Evolutionary conservation across 2,329 filamentous ascomycete species (phyloP).

Genomic region (Ceratocystis lukuohia): DNA sequence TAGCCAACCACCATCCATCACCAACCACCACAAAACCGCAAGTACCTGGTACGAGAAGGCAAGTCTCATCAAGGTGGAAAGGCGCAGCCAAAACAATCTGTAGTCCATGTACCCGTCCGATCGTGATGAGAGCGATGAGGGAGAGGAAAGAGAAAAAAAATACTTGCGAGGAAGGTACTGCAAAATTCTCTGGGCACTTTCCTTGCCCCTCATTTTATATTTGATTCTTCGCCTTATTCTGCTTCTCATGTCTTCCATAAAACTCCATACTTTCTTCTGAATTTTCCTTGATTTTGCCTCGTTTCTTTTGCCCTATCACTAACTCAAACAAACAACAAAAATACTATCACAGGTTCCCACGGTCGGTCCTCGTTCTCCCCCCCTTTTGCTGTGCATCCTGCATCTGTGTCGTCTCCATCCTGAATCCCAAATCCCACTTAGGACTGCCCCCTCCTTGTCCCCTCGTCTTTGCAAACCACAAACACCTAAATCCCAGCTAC

Average conservation of each 20-base stretch:
- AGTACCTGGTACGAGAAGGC: neutral
- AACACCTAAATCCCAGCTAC: neutral
- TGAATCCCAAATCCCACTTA: neutral
- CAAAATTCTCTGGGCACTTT: neutral
- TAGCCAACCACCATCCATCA: neutral
- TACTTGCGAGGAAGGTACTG: neutral
- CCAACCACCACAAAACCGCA: neutral
- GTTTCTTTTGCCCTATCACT: neutral
- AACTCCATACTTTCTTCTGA: neutral
- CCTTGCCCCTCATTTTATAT: neutral
- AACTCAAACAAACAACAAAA: neutral
- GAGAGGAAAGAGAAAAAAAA: neutral
- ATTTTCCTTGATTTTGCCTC: neutral
- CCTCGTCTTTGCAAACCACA: neutral
- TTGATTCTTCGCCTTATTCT: neutral
- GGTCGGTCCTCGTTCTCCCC: neutral
- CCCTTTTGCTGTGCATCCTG: constrained; percentile 7
- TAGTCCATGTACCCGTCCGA: neutral
- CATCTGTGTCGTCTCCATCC: constrained; percentile 2
- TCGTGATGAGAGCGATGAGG: neutral
- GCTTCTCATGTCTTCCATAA: neutral
- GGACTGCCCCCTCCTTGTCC: too few relatives aligned
- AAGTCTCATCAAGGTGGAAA: neutral
- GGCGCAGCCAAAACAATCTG: neutral
- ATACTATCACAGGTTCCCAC: neutral